phyloP scores from a whole-genome alignment of 371 early-diverging fungal species.

The Lichtheimia ramosa region DNA sequence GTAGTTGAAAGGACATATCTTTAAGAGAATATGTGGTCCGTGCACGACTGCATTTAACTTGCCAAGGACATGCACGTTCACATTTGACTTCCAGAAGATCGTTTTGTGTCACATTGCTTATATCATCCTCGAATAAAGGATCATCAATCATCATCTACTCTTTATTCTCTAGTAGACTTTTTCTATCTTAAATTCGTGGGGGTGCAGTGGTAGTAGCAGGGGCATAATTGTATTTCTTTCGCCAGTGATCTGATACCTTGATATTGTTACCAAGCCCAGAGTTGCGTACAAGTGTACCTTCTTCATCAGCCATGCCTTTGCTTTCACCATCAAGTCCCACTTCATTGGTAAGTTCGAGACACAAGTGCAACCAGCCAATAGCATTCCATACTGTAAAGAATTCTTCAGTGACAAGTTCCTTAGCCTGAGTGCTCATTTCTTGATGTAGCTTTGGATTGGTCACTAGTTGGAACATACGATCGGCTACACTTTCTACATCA shows the following conservation, averaged over 20 bases:
- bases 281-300: slow-evolving; percentile 18
- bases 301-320: slow-evolving; percentile 19
- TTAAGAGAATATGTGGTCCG: too few relatives aligned
- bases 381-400: slow-evolving; percentile 72
- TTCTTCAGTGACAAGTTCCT: slow-evolving; percentile 56
- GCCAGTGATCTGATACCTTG: slow-evolving; percentile 39
- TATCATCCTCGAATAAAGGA: too few relatives aligned
- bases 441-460: slow-evolving; percentile 30
- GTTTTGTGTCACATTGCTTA: too few relatives aligned
- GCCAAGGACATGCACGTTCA: too few relatives aligned
- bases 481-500: slow-evolving; percentile 60
- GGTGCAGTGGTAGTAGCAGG: too few relatives aligned
- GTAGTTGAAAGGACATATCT: too few relatives aligned
- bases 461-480: slow-evolving; percentile 31
- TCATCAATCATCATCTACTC: too few relatives aligned
- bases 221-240: slow-evolving; percentile 30
- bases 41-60: too few relatives aligned
- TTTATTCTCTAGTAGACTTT: too few relatives aligned
- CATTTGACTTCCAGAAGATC: too few relatives aligned
- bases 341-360: slow-evolving; percentile 50
- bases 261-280: slow-evolving; percentile 27
- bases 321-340: slow-evolving; percentile 18
- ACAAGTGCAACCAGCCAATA: slow-evolving; percentile 68
- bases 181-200: too few relatives aligned
- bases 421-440: slow-evolving; percentile 47